A percentile compares a stretch with the other conserved stretches of the same genome.
Evolutionary conservation across 2,329 filamentous ascomycete genomes (phyloP).

Genomic region (Neopestalotiopsis sp.): DNA sequence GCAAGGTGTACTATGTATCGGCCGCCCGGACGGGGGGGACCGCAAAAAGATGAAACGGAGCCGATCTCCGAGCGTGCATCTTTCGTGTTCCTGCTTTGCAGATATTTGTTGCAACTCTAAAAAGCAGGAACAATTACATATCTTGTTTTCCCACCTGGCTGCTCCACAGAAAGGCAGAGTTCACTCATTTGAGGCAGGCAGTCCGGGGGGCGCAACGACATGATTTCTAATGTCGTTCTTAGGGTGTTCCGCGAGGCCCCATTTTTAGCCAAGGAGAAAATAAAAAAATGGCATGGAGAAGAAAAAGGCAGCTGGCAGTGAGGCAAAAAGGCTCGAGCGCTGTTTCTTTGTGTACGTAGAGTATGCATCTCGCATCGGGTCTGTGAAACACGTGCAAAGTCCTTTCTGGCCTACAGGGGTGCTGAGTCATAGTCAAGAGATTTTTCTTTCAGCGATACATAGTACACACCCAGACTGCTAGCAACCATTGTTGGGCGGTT

Average conservation of each 20-base stretch:
- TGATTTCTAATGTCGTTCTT: neutral
- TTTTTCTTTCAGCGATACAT: neutral
- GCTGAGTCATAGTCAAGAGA: neutral
- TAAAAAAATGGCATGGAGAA: neutral
- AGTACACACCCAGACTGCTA: too few species aligned
- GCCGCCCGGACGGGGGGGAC: neutral
- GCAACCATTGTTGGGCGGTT: too few species aligned
- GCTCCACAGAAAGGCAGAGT: too few species aligned
- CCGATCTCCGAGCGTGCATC: slow-evolving; percentile 17
- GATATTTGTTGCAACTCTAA: neutral
- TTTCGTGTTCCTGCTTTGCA: neutral
- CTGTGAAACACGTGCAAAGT: slow-evolving; percentile 2
- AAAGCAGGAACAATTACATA: neutral
- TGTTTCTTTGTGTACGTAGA: neutral
- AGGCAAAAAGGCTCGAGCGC: neutral
- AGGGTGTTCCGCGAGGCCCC: neutral
- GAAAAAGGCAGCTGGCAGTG: neutral
- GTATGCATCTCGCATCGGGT: neutral
- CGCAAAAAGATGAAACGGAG: slow-evolving; percentile 12
- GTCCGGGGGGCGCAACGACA: neutral
- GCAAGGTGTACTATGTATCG: neutral
- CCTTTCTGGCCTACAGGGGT: neutral
- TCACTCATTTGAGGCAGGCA: neutral
- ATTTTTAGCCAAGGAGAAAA: neutral
- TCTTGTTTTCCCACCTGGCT: too few species aligned